Base-by-base conservation (phyloP, 805 yeast species). In the Nakazawaea ernobii region DNA sequence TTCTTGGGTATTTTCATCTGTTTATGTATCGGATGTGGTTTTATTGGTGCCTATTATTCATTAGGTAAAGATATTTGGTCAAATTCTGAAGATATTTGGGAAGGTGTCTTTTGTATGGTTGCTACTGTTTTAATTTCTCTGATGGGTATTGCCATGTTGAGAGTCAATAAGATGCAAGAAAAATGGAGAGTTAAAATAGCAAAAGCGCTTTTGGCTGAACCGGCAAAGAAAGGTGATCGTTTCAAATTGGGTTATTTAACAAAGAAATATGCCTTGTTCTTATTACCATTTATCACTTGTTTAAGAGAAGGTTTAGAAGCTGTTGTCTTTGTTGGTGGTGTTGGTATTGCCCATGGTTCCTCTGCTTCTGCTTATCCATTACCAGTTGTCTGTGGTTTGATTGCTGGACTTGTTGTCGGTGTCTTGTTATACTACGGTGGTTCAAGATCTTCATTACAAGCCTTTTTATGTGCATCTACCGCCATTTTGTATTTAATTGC, bases 111-210 rank as follows among this genome's bases (percentile, higher is more conserved):
- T 64, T 87, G 95, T 68, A 70, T 92, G 55, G 82, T 92, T 65
- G 99, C 98, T 2, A 80, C 96, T 0, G 70, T 87, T 41, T 79
- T 92, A 80, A 92, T 92, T 61, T 79, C 97, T 10, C 58, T 85
- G 58, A 91, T 92, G 97, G 98, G 99, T 65, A 77, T 92, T 60
- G 96, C 97, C 49, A 87, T 92, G 96, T 77, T 92, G 61, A 81
- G 98, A 69, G 77, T 92, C 66, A 91, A 91, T 74, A 90, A 91
- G 74, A 88, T 91, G 96, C 90, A 89, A 70, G 92, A 81, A 56
- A 92, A 92, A 71, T 92, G 99, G 99, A 82, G 97, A 73, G 75
- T 90, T 55, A 92, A 92, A 71, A 86, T 92, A 62, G 97, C 97
- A 28, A 77, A 71, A 61, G 92, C 97, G 8, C 70, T 91, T 51